A percentile compares a stretch with the other conserved stretches of the same genome.
These are phyloP conservation scores for Yarrowia hollandica DNA, from an alignment of 805 yeast genomes.

Conservation along the genomic window DNA sequence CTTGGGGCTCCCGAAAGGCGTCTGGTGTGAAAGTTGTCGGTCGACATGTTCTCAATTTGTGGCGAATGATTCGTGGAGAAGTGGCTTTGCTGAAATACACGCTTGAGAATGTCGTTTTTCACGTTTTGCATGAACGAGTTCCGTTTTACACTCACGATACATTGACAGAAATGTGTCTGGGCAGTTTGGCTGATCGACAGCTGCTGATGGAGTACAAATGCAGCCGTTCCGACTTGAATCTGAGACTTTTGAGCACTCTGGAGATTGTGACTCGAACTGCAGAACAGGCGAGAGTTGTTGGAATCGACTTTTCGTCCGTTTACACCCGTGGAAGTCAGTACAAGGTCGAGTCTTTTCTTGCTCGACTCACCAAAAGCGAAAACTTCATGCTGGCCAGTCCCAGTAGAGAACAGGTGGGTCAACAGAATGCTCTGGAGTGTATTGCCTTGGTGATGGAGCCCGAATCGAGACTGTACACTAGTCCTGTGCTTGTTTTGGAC, in stretches of 20 bases:
- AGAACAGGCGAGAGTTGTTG: constrained; percentile 82
- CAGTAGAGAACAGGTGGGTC: constrained; percentile 72
- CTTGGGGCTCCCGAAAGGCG: constrained; percentile 80
- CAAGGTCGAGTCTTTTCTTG: constrained; percentile 83
- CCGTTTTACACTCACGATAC: constrained; percentile 59
- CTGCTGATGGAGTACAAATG: constrained; percentile 47
- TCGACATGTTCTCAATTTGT: constrained; percentile 77
- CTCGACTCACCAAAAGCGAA: constrained; percentile 74
- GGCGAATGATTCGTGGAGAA: constrained; percentile 73
- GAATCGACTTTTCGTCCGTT: constrained; percentile 86
- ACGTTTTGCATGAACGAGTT: constrained; percentile 62
- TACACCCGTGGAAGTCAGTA: constrained; percentile 90
- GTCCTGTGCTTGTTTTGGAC: constrained; percentile 87
- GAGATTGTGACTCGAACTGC: constrained; percentile 70
- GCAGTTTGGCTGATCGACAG: neutral
- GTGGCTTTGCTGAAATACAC: constrained; percentile 65
- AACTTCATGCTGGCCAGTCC: constrained; percentile 76
- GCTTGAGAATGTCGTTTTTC: constrained; percentile 71
- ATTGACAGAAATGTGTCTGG: constrained; percentile 45
- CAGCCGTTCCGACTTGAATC: constrained; percentile 48
- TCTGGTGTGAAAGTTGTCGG: constrained; percentile 71
- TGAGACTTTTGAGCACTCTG: constrained; percentile 54
- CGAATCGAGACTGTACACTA: constrained; percentile 73
- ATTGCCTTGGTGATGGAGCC: constrained; percentile 95
- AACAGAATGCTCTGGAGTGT: constrained; percentile 82